Conservation (phyloP, 2,329 filamentous ascomycete species). For the Allantophomopsis lycopodina region DNA sequence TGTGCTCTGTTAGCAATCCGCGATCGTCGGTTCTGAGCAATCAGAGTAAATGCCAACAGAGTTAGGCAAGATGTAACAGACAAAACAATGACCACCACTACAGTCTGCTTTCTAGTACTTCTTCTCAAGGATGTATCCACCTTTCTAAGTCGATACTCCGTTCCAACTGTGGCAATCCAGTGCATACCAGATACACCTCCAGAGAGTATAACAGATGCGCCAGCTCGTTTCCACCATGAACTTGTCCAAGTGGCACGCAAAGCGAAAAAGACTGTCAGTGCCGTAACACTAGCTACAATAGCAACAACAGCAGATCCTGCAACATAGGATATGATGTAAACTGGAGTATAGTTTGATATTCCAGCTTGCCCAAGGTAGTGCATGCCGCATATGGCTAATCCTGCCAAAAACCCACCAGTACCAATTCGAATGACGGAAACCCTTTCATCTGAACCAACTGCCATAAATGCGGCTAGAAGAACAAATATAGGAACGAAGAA, state of each 20-base stretch:
- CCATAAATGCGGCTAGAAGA: slow-evolving; percentile 57
- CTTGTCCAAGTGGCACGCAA: slow-evolving; percentile 65
- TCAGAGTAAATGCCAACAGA: slow-evolving; percentile 34
- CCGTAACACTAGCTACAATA: slow-evolving; percentile 53
- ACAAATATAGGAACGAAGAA: slow-evolving; percentile 71
- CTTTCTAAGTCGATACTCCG: slow-evolving; percentile 44
- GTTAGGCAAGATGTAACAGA: slow-evolving; percentile 44
- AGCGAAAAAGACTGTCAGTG: slow-evolving; percentile 65
- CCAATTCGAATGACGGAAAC: slow-evolving; percentile 44
- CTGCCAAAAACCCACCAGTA: slow-evolving; percentile 54
- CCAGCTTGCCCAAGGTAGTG: slow-evolving; percentile 80
- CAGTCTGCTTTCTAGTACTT: slow-evolving; percentile 46
- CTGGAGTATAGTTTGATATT: slow-evolving; percentile 61
- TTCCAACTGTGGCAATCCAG: slow-evolving; percentile 66
- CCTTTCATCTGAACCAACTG: slow-evolving; percentile 45
- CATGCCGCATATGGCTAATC: slow-evolving; percentile 70
- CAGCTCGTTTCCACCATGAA: slow-evolving; percentile 59
- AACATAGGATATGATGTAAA: slow-evolving; percentile 42
- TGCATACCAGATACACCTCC: slow-evolving; percentile 76
- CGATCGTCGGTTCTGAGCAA: slow-evolving; percentile 25
- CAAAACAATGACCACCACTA: slow-evolving; percentile 62
- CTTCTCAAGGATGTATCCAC: slow-evolving; percentile 23
- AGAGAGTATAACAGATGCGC: slow-evolving; percentile 56
- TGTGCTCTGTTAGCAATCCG: slow-evolving; percentile 25
- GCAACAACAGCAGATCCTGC: slow-evolving; percentile 60